Conservation (phyloP, 164 flowering plant species). For the Sedum album region DNA sequence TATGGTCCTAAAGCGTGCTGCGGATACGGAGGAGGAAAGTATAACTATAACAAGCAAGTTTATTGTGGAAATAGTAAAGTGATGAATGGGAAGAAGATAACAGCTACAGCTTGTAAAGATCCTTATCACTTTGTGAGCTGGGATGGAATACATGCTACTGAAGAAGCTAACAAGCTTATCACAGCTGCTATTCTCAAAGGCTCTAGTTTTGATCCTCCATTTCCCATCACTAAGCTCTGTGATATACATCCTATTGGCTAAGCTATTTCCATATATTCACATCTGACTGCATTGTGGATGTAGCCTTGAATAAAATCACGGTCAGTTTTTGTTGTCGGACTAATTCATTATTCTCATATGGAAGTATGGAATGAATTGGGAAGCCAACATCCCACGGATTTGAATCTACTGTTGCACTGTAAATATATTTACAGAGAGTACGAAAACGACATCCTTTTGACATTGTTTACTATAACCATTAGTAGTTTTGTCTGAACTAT, state of each 20-base stretch:
- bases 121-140: slow-evolving; percentile 4
- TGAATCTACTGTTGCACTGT: too few relatives aligned
- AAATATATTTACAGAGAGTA: too few relatives aligned
- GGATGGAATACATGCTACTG: slow-evolving; percentile 14
- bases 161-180: slow-evolving; percentile 9
- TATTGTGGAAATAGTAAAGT: slow-evolving; percentile 4
- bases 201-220: slow-evolving; percentile 2
- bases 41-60: slow-evolving; percentile 6
- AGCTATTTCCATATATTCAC: neutral
- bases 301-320: too few relatives aligned
- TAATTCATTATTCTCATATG: too few relatives aligned
- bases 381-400: too few relatives aligned
- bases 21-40: neutral
- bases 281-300: neutral
- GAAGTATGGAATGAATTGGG: too few relatives aligned
- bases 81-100: slow-evolving; percentile 7
- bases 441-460: too few relatives aligned
- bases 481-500: too few relatives aligned
- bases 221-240: neutral
- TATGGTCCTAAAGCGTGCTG: slow-evolving; percentile 2
- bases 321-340: too few relatives aligned
- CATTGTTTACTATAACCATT: too few relatives aligned
- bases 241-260: neutral
- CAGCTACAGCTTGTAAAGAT: slow-evolving; percentile 3
- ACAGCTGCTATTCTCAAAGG: slow-evolving; percentile 4